A percentile compares a stretch with the other conserved stretches of the same genome.
Conservation (phyloP, 345 rosid genomes). For the Fremontodendron californicum region DNA sequence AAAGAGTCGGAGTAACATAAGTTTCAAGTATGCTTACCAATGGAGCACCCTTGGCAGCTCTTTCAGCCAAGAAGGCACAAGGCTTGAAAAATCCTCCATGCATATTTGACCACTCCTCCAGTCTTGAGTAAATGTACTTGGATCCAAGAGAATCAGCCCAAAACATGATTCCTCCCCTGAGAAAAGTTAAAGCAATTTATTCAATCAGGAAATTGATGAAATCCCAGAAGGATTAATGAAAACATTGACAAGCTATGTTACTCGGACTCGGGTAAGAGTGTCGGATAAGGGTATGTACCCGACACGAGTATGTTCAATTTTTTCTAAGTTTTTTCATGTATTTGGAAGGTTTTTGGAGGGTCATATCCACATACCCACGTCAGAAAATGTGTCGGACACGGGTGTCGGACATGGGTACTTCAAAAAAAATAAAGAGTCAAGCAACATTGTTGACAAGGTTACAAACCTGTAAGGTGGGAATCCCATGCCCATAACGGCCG, state of each 20-base stretch:
- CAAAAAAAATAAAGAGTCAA: too few relatives aligned
- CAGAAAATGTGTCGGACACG: too few relatives aligned
- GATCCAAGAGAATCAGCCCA: slow-evolving; percentile 93
- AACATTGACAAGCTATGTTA: background rate
- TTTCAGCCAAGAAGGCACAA: slow-evolving; percentile 73
- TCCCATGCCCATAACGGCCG: slow-evolving; percentile 93
- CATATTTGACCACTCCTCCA: slow-evolving; percentile 72
- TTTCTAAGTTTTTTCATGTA: too few relatives aligned
- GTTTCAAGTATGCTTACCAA: slow-evolving; percentile 37
- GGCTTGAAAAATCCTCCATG: slow-evolving; percentile 93
- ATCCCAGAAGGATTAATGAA: background rate
- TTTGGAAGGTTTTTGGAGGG: too few relatives aligned
- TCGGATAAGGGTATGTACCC: too few relatives aligned
- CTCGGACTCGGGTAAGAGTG: too few relatives aligned
- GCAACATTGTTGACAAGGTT: too few relatives aligned
- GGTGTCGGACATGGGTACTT: too few relatives aligned
- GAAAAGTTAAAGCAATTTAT: slow-evolving; percentile 19
- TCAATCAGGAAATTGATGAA: background rate
- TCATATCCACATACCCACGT: too few relatives aligned
- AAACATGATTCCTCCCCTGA: slow-evolving; percentile 91
- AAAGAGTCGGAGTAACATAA: too few relatives aligned
- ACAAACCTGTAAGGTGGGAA: slow-evolving; percentile 86
- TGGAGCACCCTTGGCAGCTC: slow-evolving; percentile 70
- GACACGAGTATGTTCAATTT: too few relatives aligned
- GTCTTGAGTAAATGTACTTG: slow-evolving; percentile 60